phyloP scores from a whole-genome alignment of 176 grass and related monocot species.

The Leersia perrieri region DNA sequence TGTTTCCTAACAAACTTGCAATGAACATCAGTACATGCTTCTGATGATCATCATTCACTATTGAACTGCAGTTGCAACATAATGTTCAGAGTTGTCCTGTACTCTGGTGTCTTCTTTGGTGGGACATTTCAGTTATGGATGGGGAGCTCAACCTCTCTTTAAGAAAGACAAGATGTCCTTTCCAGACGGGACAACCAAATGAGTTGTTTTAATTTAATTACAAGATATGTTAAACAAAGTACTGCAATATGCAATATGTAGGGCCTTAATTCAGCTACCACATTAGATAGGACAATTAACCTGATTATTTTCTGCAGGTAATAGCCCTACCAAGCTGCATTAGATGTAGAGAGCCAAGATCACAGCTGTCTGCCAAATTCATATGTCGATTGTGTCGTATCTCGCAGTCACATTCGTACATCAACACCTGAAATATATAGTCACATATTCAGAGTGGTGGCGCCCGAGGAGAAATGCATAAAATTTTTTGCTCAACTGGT shows the following conservation, averaged over 20 bases:
- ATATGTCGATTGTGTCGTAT: constrained; percentile 1
- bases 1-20: not conserved
- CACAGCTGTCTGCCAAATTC: constrained; percentile 7
- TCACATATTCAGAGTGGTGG: not conserved
- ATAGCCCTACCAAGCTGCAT: not conserved
- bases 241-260: not conserved
- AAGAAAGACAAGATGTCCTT: not conserved
- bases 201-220: not conserved
- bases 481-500: not conserved
- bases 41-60: not conserved
- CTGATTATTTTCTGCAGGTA: not conserved
- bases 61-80: not conserved
- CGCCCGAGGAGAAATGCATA: not conserved
- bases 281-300: constrained; percentile 1
- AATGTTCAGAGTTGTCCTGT: not conserved
- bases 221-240: constrained; percentile 4
- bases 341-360: constrained; percentile 3
- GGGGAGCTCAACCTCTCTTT: not conserved
- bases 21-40: not conserved
- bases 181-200: not conserved
- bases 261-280: not conserved
- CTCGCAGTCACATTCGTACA: not conserved
- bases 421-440: not conserved
- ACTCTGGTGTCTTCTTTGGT: not conserved
- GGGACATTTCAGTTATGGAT: not conserved